Base-by-base conservation (phyloP, 108 stramenopile genomes). In the Cyclotella baltica region DNA sequence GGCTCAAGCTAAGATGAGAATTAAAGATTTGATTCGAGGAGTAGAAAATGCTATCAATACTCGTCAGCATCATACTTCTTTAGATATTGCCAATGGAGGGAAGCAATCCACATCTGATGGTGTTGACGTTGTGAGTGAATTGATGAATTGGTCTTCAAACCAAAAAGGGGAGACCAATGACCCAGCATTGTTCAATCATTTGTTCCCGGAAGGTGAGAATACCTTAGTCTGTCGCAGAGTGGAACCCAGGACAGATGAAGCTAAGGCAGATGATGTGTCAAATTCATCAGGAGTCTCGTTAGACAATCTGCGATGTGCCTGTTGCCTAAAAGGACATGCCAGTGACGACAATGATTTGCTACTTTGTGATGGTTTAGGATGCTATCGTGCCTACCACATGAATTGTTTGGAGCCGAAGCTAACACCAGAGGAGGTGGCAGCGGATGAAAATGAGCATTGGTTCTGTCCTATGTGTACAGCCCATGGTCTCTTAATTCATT, bases 351-450 rank as follows among this genome's bases (percentile, higher is more conserved):
- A 89, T 78, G 86, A 89, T 72, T 36, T 87, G 40, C 48, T 89
- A 43, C 38, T 89, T 56, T 89, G 88, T 61, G 88, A 89, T 73
- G 84, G 86, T 18, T 34, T 63, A 8, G 70, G 59, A 63, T 96
- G 96, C 73, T 94, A 84, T 50, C 85, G 96, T 11, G 91, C 93
- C 33, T 93, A 79, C 78, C 96, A 96, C 69, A 88, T 90, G 92
- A 76, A 88, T 65, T 96, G 96, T 57, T 50, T 93, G 20, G 61
- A 78, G 19, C 95, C 95, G 25, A 53, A 67, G 25, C 72, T 93
- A 6, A 78, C 82, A 25, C 57, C 33, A 4, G 80, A 83, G 15
- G 89, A 90, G 43, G 33, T 85, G 11, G 84, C 89, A 43, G 55
- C 76, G 11, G 83, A 84, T 59, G 81, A 83, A 27, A 78, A 90